Base-by-base conservation (phyloP, 2,329 filamentous ascomycete genomes). In the Cadophora gregata region DNA sequence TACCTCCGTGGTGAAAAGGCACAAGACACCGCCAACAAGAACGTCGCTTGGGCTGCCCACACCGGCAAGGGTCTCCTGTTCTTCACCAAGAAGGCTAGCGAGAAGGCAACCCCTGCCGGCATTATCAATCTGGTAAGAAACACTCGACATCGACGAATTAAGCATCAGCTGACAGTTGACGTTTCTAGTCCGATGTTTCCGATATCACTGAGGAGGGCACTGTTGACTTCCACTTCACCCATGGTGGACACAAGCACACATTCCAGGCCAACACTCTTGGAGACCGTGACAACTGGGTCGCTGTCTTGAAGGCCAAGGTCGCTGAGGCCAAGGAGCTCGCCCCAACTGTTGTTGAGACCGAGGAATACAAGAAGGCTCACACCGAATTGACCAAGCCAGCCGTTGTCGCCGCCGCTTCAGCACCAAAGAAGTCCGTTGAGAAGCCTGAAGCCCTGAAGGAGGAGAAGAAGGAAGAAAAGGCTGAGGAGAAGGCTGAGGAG, bases 41-140 rank as follows among this genome's bases (percentile, higher is more conserved):
- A 91, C 74, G 90, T 89, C 73, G 91, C 96, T 42, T 97, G 96
- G 93, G 93, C 95, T 70, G 89, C 89, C 74, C 89, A 97, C 85
- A 97, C 95, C 67, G 95, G 95, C 80, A 97, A 97, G 85, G 96
- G 96, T 77, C 90, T 98, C 24, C 85, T 98, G 50, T 97, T 96
- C 86, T 92, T 93, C 81, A 90, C 91, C 81, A 77, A 77, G 88
- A 90, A 92, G 81, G 84, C 86, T 62, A 86, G 88, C 76, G 91
- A 97, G 82, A 97, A 96, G 88, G 84, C 87, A 72, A 86, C 86
- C 67, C 94, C 95, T 68, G 85, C 89, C 73, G 91, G 93, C 76
- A 89, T 96, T 75, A 90, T 98, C 80, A 92, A 93, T 81, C 82
- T 97, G 79, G 93, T 97, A 86, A 77, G 91, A 79, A 24, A 64